Conservation (phyloP, 2,329 filamentous ascomycete species). For the Colletotrichum noveboracense region DNA sequence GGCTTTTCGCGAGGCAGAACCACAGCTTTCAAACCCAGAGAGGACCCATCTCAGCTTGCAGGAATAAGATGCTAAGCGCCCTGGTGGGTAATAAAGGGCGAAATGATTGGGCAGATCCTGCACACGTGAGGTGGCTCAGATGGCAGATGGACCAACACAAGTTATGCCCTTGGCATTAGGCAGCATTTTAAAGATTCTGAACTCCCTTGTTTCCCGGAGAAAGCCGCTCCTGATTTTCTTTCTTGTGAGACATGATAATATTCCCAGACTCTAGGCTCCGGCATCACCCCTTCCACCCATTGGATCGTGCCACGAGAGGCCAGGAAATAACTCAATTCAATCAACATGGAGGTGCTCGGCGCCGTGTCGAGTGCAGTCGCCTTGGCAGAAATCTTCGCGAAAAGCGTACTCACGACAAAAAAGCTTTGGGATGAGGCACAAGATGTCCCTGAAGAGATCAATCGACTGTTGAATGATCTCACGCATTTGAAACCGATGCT, state of each 20-base stretch:
- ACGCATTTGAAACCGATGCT: neutral
- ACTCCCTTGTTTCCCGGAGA: neutral
- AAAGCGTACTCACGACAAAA: neutral
- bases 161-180: neutral
- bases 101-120: neutral
- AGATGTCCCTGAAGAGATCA: neutral
- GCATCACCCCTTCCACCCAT: neutral
- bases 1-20: neutral
- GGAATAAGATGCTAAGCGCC: neutral
- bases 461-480: neutral
- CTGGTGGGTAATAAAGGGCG: neutral
- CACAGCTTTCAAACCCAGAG: neutral
- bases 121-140: neutral
- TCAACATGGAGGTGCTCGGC: neutral
- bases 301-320: fast-evolving
- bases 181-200: neutral
- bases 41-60: neutral
- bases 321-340: neutral
- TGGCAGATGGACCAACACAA: neutral
- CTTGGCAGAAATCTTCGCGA: neutral
- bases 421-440: neutral
- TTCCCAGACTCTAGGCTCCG: neutral
- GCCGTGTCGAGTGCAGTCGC: neutral
- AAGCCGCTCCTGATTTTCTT: neutral
- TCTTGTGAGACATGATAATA: fast-evolving